Evolutionary conservation across 2,329 filamentous ascomycete species (phyloP), one percentile per base, ranked within the genome.

Genomic region (Shiraia sp.): DNA sequence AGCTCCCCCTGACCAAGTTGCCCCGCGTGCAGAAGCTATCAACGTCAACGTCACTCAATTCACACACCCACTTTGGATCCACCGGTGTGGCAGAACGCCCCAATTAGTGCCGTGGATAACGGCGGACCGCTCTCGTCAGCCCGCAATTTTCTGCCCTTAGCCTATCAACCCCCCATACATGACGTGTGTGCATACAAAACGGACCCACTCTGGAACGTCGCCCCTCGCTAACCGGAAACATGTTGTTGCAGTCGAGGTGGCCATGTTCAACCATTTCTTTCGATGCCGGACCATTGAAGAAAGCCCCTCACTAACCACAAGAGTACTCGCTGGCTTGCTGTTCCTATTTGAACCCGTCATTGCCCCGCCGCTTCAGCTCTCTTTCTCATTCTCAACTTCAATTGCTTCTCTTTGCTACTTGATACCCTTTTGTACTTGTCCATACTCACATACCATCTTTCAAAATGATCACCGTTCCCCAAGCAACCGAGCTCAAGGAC

Each of bases 401-500:
- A 50, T 46, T 45, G 32, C 42, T 40, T 27, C 34, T 42, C 30
- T 9, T 17, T 45, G 40, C 44, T 39, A 43, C 8, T 22, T 22
- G 19, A 22, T 41, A 36, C 40, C 34, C 43, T 43, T 34, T 16
- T 43, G 24, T 27, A 25, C 19, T 30, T 26, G 23, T 26, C 33
- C 37, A 42, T 30, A 48, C 27, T 33, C 37, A 39, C 30, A 19
- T 31, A 13, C 32, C 63, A 76, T 59, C 46, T n/a, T 81, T 73
- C 79, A 58, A 37, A 41, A 61, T 61, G 57, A 47, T 57, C 59
- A 54, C 70, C 62, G 70, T 84, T 48, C 82, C 84, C 59, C 68
- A 80, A 61, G 72, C 81, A 50, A 73, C 74, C 51, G 74, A 73
- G 57, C 78, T 88, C 57, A 68, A 76, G 51, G 85, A 79, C 63